Percentiles rank a stretch among this genome's conserved stretches.
phyloP scores from a whole-genome alignment of 2,329 filamentous ascomycete genomes.

The Periconia sp. region DNA sequence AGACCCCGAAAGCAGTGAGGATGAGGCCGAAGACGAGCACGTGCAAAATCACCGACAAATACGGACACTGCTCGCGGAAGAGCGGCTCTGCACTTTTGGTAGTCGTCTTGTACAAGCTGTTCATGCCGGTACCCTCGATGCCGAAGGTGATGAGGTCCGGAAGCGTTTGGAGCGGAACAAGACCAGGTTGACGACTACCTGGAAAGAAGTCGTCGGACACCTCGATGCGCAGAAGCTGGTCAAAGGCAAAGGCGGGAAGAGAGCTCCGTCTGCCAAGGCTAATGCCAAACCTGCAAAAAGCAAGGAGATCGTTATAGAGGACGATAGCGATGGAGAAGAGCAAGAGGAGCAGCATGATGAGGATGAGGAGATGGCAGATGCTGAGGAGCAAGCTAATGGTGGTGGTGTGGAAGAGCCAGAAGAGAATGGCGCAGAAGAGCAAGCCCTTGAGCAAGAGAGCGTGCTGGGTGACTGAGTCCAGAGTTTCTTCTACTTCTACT shows the following conservation, averaged over 20 bases:
- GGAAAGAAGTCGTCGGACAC: conserved; percentile 79
- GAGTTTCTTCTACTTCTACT: background rate
- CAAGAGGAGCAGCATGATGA: conserved; percentile 34
- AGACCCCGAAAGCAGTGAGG: conserved; percentile 62
- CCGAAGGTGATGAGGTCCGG: conserved; percentile 58
- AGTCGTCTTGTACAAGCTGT: conserved; percentile 83
- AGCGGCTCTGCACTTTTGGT: conserved; percentile 81
- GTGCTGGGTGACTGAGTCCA: conserved; percentile 43
- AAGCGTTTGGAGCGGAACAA: conserved; percentile 78
- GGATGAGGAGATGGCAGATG: conserved; percentile 46
- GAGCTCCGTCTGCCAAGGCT: conserved; percentile 20
- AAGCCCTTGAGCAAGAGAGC: conserved; percentile 47
- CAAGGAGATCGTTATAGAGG: conserved; percentile 36
- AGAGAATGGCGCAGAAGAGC: conserved; percentile 36
- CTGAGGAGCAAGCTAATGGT: conserved; percentile 47
- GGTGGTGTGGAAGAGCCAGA: conserved; percentile 32
- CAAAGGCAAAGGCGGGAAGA: conserved; percentile 43
- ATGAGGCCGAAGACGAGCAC: conserved; percentile 47
- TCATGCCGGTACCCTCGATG: conserved; percentile 72
- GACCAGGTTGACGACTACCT: conserved; percentile 77
- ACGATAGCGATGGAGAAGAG: conserved; percentile 38
- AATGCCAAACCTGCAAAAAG: conserved; percentile 46
- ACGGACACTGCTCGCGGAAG: conserved; percentile 75
- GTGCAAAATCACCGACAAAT: conserved; percentile 57
- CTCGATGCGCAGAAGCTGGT: conserved; percentile 63